A percentile compares a stretch with the other conserved stretches of the same genome.
Conservation (phyloP, 108 stramenopile species). For the Cyclotella distinguenda region DNA sequence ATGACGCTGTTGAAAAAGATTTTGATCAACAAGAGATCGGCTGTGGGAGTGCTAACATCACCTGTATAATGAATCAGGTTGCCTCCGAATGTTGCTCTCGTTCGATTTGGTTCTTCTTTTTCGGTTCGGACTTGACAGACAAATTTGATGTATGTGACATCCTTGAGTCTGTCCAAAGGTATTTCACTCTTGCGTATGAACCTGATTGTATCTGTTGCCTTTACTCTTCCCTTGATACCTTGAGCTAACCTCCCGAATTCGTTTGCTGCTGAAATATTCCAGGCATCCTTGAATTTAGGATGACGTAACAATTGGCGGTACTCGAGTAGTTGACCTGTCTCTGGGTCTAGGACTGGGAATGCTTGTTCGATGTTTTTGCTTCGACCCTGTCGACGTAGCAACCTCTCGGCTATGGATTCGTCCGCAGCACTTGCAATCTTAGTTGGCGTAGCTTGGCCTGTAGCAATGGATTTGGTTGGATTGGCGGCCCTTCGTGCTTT, state of each 20-base stretch:
- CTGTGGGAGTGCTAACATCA: constrained; percentile 21
- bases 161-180: constrained; percentile 21
- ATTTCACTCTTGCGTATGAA: constrained; percentile 40
- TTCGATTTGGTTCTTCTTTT: constrained; percentile 2
- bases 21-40: constrained; percentile 25
- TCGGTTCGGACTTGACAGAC: constrained; percentile 26
- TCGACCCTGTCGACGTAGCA: neutral
- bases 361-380: neutral
- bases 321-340: constrained; percentile 14
- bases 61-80: constrained; percentile 28
- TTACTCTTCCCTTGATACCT: neutral
- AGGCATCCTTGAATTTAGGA: constrained; percentile 9
- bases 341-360: constrained; percentile 10
- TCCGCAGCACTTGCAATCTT: neutral
- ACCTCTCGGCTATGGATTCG: constrained; percentile 6
- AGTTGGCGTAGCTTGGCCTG: too few species aligned
- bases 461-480: too few species aligned
- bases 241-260: constrained; percentile 3
- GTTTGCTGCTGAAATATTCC: constrained; percentile 1
- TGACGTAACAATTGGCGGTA: neutral
- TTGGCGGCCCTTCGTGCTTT: neutral
- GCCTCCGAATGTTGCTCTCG: constrained; percentile 9
- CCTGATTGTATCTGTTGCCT: constrained; percentile 30
- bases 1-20: constrained; percentile 47
- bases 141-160: constrained; percentile 14